Conservation (phyloP, 768 basidiomycete genomes). For the Termitomyces sp. region DNA sequence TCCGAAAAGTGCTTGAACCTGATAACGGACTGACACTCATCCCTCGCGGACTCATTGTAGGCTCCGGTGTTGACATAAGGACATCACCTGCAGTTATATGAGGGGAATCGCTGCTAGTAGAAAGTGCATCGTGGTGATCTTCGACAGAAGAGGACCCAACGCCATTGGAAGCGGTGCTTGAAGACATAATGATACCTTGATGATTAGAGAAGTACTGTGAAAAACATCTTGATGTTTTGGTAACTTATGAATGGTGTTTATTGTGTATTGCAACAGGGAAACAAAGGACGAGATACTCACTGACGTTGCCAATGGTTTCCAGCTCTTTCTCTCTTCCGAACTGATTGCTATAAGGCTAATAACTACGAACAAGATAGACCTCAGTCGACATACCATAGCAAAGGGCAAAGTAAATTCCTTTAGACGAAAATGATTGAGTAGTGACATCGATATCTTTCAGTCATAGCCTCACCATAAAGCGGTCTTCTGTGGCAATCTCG, state of each 20-base stretch:
- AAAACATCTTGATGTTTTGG: slow-evolving; percentile 56
- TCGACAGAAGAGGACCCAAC: slow-evolving; percentile 30
- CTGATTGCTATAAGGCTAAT: slow-evolving; percentile 25
- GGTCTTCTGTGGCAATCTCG: slow-evolving; percentile 63
- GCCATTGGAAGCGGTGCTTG: slow-evolving; percentile 32
- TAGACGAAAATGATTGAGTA: not conserved
- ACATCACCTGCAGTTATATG: slow-evolving; percentile 4
- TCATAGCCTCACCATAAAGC: slow-evolving; percentile 50
- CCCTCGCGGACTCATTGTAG: slow-evolving; percentile 24
- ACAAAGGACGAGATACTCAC: slow-evolving; percentile 33
- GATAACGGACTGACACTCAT: slow-evolving; percentile 34
- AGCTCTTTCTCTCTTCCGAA: slow-evolving; percentile 75
- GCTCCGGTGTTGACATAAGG: not conserved
- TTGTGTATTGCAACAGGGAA: not conserved
- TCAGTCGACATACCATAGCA: slow-evolving; percentile 44
- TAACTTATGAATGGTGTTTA: slow-evolving; percentile 29
- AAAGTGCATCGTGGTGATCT: slow-evolving; percentile 42
- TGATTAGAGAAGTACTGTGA: slow-evolving; percentile 49
- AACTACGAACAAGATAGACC: not conserved
- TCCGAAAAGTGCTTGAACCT: slow-evolving; percentile 42
- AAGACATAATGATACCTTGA: slow-evolving; percentile 39
- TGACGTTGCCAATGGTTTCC: slow-evolving; percentile 65
- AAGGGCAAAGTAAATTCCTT: slow-evolving; percentile 73
- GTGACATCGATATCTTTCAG: not conserved
- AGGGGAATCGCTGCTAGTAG: slow-evolving; percentile 42